These are phyloP conservation scores for Trypanosoma melophagium DNA, from an alignment of 208 protist species.

Conservation along the genomic window DNA sequence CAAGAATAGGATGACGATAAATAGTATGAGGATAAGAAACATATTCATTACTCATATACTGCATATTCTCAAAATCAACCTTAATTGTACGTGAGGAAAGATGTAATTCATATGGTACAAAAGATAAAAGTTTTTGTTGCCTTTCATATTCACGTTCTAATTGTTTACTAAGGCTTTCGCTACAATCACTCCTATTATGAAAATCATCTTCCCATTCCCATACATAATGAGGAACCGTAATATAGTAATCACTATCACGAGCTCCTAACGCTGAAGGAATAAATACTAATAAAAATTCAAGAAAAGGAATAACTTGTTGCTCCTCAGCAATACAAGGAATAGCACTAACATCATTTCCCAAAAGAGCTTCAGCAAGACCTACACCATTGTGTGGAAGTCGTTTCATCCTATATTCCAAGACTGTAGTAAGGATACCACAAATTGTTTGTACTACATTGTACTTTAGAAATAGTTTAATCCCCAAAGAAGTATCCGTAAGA, in stretches of 20 bases:
- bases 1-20: conserved; percentile 18
- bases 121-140: conserved; percentile 28
- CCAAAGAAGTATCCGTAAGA: conserved; percentile 16
- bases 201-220: conserved; percentile 90
- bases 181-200: conserved; percentile 70
- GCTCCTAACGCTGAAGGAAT: conserved; percentile 37
- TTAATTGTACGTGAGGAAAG: conserved; percentile 8
- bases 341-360: conserved; percentile 40
- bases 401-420: conserved; percentile 16
- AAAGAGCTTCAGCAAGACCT: conserved; percentile 18
- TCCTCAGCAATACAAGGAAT: conserved; percentile 68
- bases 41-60: conserved; percentile 21
- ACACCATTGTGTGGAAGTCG: conserved; percentile 13
- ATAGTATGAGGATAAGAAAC: conserved; percentile 21
- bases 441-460: conserved; percentile 25
- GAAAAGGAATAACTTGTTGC: conserved; percentile 48
- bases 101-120: conserved; percentile 19
- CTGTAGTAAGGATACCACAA: conserved; percentile 8
- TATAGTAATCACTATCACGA: conserved; percentile 50
- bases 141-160: conserved; percentile 67
- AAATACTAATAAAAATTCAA: conserved; percentile 73
- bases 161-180: conserved; percentile 39
- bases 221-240: conserved; percentile 53
- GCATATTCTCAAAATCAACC: conserved; percentile 24
- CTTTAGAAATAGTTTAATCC: conserved; percentile 26